A percentile compares a stretch with the other conserved stretches of the same genome.
phyloP scores from a whole-genome alignment of 2,329 filamentous ascomycete genomes.

The Lasiodiplodia theobromae region DNA sequence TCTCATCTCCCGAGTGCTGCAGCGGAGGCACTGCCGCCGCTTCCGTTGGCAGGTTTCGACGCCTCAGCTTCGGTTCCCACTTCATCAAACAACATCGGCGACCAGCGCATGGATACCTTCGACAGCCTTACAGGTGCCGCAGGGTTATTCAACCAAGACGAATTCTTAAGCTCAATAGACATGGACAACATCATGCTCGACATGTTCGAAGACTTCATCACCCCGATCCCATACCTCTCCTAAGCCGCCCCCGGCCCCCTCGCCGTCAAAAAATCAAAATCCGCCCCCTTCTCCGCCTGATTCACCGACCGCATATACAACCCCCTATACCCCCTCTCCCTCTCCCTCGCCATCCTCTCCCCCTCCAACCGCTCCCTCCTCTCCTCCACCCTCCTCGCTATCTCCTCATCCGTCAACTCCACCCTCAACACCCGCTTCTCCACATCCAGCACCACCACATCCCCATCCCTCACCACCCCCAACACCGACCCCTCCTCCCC shows the following conservation, averaged over 20 bases:
- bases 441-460: slow-evolving; percentile 56
- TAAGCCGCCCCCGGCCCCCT: background rate
- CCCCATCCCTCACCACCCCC: slow-evolving; percentile 57
- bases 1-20: too few relatives aligned
- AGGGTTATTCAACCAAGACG: background rate
- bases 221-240: background rate
- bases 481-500: slow-evolving; percentile 56
- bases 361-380: slow-evolving; percentile 33
- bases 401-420: slow-evolving; percentile 51
- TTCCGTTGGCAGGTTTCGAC: too few relatives aligned
- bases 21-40: too few relatives aligned
- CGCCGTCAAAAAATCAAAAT: slow-evolving; percentile 66
- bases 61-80: too few relatives aligned
- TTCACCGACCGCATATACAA: slow-evolving; percentile 68
- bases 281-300: slow-evolving; percentile 65
- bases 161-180: background rate
- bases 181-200: slow-evolving; percentile 30
- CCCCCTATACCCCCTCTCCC: slow-evolving; percentile 64
- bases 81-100: background rate
- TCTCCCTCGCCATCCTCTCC: slow-evolving; percentile 33
- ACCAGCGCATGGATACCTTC: background rate
- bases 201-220: slow-evolving; percentile 29
- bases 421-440: slow-evolving; percentile 52
- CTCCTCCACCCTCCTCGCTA: slow-evolving; percentile 38
- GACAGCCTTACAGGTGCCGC: background rate